phyloP scores from a whole-genome alignment of 306 rosid genomes.

The Cicer pinnatifidum region DNA sequence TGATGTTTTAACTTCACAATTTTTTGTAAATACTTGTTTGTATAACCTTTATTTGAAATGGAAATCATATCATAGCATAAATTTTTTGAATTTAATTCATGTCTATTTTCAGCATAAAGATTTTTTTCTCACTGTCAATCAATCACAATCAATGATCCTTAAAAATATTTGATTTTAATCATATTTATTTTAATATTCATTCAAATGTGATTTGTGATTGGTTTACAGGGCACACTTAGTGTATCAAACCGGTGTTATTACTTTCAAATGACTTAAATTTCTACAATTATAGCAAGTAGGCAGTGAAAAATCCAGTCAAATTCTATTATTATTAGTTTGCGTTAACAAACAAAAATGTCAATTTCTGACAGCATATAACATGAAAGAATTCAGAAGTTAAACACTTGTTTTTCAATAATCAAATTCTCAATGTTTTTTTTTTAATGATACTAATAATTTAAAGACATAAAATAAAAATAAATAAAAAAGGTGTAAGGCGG shows the following conservation, averaged over 20 bases:
- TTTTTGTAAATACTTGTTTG: conserved; percentile 47
- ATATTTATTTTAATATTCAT: too few relatives aligned
- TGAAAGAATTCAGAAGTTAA: not conserved
- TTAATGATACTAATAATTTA: not conserved
- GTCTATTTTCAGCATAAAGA: too few relatives aligned
- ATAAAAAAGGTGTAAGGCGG: conserved; percentile 37
- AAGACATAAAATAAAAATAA: not conserved
- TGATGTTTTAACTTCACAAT: conserved; percentile 32
- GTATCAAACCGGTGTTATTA: not conserved
- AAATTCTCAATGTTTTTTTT: not conserved
- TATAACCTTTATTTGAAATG: conserved; percentile 28
- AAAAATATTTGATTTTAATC: too few relatives aligned
- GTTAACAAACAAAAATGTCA: not conserved
- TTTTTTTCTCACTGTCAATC: too few relatives aligned
- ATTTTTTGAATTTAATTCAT: not conserved
- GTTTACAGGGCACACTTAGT: too few relatives aligned
- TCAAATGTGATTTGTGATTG: too few relatives aligned
- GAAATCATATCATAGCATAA: conserved; percentile 24
- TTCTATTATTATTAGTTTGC: not conserved
- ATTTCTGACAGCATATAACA: not conserved
- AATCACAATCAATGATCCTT: too few relatives aligned
- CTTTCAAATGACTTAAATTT: conserved; percentile 11
- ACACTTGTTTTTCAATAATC: not conserved
- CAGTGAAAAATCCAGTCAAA: not conserved
- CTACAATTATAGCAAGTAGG: not conserved